A percentile compares a stretch with the other conserved stretches of the same genome.
Evolutionary conservation across 2,329 filamentous ascomycete species (phyloP).

Genomic region (Stagonosporopsis tanaceti): DNA sequence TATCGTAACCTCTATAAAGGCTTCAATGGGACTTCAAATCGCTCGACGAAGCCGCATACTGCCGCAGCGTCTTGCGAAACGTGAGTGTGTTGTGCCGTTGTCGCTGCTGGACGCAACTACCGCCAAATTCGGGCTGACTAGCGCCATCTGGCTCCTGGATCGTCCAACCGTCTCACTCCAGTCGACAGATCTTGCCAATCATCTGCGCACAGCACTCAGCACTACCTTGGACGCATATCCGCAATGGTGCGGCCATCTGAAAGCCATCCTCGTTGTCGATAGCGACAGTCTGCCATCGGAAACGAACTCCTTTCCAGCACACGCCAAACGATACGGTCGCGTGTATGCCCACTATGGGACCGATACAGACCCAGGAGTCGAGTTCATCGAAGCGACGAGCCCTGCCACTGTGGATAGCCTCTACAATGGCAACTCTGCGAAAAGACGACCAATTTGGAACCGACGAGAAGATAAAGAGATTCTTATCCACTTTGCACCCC

Average conservation of each 20-base stretch:
- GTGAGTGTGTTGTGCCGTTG: not conserved
- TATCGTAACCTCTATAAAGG: not conserved
- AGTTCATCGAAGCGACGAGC: slow-evolving; percentile 11
- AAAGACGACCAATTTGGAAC: not conserved
- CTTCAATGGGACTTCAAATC: not conserved
- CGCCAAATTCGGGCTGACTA: slow-evolving; percentile 15
- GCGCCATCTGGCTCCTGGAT: slow-evolving; percentile 18
- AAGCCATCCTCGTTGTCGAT: slow-evolving; percentile 4
- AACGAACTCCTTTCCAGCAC: slow-evolving; percentile 4
- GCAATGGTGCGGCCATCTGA: slow-evolving; percentile 15
- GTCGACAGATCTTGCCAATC: not conserved
- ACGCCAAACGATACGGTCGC: slow-evolving; percentile 16
- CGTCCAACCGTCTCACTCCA: not conserved
- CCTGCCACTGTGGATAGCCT: not conserved
- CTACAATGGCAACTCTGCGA: not conserved
- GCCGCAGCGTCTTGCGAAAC: not conserved
- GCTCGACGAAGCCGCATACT: not conserved
- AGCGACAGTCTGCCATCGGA: not conserved
- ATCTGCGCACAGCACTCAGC: slow-evolving; percentile 14
- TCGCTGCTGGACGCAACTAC: slow-evolving; percentile 22
- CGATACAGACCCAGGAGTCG: slow-evolving; percentile 5
- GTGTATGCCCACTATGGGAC: slow-evolving; percentile 16
- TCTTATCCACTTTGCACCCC: not conserved
- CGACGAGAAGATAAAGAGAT: not conserved
- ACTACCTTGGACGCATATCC: slow-evolving; percentile 10